A percentile compares a stretch with the other conserved stretches of the same genome.
Evolutionary conservation across 257 asterid genomes (phyloP).

Genomic region (Nicotiana noctiflora): DNA sequence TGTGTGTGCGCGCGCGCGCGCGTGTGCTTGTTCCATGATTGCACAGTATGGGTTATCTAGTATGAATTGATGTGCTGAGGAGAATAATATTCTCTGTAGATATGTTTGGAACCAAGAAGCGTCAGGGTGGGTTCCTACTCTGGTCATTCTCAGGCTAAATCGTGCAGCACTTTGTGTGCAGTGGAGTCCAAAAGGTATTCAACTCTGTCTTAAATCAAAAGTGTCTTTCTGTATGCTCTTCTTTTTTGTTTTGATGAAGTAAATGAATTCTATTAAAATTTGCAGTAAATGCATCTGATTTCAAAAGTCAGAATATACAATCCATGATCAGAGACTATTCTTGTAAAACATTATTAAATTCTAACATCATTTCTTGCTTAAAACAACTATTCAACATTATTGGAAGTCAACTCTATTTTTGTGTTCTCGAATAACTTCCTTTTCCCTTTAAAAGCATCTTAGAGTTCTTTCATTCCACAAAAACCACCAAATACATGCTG

Average conservation of each 20-base stretch:
- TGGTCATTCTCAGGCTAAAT: constrained; percentile 92
- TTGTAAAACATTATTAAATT: not conserved
- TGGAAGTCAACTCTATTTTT: not conserved
- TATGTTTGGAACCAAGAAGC: constrained; percentile 91
- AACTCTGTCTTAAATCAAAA: not conserved
- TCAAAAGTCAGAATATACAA: not conserved
- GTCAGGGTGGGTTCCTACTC: constrained; percentile 89
- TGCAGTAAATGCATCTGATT: not conserved
- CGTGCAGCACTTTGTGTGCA: constrained; percentile 98
- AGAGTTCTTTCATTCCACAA: not conserved
- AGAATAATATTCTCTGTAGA: constrained; percentile 31
- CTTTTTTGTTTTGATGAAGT: not conserved
- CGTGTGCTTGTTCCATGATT: not conserved
- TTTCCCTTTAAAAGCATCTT: not conserved
- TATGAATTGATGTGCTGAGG: constrained; percentile 5
- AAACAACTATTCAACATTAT: not conserved
- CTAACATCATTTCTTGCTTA: not conserved
- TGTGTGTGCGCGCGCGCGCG: not conserved
- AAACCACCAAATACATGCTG: not conserved
- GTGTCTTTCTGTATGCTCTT: not conserved
- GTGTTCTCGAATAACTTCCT: not conserved
- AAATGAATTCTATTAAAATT: not conserved
- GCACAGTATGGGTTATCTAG: not conserved
- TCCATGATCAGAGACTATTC: not conserved
- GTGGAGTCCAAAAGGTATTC: constrained; percentile 96